Evolutionary conservation across 768 basidiomycete genomes (phyloP).

Genomic region (Hygrophoropsis aurantiaca): DNA sequence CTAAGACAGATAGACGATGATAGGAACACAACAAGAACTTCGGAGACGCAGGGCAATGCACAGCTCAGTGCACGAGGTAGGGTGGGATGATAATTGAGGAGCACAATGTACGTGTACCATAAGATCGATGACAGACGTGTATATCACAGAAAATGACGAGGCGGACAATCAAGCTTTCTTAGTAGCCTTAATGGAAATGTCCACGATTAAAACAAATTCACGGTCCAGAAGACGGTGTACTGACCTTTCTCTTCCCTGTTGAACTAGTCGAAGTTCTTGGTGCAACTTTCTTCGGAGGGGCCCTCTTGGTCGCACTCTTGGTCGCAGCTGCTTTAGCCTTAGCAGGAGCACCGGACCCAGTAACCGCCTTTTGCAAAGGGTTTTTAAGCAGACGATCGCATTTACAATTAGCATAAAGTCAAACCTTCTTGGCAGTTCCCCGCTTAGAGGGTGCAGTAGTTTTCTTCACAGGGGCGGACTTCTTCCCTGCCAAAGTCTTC

Average conservation of each 20-base stretch:
- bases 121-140: constrained; percentile 1
- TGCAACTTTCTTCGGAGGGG: constrained; percentile 21
- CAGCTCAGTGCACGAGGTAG: constrained; percentile 4
- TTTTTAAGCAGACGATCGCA: constrained; percentile 2
- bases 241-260: constrained; percentile 21
- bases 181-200: neutral
- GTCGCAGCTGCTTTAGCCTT: constrained; percentile 29
- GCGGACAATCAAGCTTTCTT: constrained; percentile 2
- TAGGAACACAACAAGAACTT: constrained; percentile 1
- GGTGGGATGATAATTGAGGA: neutral
- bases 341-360: constrained; percentile 44
- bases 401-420: neutral
- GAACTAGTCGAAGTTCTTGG: constrained; percentile 1
- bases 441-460: constrained; percentile 42
- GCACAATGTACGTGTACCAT: constrained; percentile 1
- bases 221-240: neutral
- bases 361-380: constrained; percentile 46
- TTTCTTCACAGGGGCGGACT: constrained; percentile 39
- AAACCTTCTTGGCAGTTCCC: constrained; percentile 64
- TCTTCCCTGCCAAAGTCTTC: constrained; percentile 34
- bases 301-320: constrained; percentile 35
- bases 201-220: constrained; percentile 18
- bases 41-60: neutral
- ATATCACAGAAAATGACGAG: neutral
- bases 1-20: constrained; percentile 5